Base-by-base conservation (phyloP, 768 basidiomycete genomes). In the Mycena crocata region DNA sequence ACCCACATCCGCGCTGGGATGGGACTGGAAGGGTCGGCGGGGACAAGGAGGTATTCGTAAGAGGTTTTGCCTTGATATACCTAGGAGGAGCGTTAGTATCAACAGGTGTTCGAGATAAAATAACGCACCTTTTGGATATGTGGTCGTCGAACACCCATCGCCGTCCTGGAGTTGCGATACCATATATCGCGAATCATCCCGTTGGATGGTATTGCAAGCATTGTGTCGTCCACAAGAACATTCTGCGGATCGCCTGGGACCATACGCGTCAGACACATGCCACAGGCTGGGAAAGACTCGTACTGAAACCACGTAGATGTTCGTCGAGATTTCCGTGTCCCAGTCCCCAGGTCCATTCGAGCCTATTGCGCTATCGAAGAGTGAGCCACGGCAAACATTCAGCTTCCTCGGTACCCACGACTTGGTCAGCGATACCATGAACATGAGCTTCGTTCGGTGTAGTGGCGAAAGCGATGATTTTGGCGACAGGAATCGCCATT, bases 321-420 rank as follows among this genome's bases (percentile, higher is more conserved):
- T 45, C 51, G 24, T 62, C 61, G 14, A 62, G 35, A 28, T 35
- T 30, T 5, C 19, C 19, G 42, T 48, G 32, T 21, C 34, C 24
- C 10, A 62, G 34, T 30, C 61, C 61, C 51, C 61, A 62, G 15
- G 32, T 55, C 61, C 61, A 62, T 35, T 62, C 55, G 14, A 45
- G 44, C 21, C 21, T 45, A 24, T 19, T 24, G 21, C 13, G 44
- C 44, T 45, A 37, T 24, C n/a, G n/a, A n/a, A n/a, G n/a, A n/a
- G n/a, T n/a, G n/a, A n/a, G n/a, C n/a, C n/a, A n/a, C n/a, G n/a
- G n/a, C n/a, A n/a, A n/a, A n/a, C n/a, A n/a, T n/a, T n/a, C n/a
- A n/a, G n/a, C n/a, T n/a, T n/a, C n/a, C n/a, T n/a, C n/a, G n/a
- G n/a, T n/a, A n/a, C n/a, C n/a, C n/a, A n/a, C n/a, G n/a, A n/a